Evolutionary conservation across 1,284 basidiomycete genomes (phyloP), one percentile per base, ranked within the genome.

Genomic region (Pyrrhoderma noxium): DNA sequence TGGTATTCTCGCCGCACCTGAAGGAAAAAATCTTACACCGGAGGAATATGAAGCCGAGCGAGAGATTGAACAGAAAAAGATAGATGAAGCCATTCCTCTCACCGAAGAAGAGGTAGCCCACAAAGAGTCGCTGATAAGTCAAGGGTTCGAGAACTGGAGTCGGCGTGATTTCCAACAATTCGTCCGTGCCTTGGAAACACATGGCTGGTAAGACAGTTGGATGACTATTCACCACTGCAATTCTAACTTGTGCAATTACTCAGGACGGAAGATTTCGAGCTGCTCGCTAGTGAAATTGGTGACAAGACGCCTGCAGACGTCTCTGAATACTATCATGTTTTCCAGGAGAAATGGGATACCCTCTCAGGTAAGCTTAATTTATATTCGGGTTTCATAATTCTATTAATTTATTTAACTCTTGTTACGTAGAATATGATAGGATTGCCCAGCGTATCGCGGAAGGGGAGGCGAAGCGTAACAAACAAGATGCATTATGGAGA

Each of bases 151-250:
- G 31, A 83, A 87, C 59, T 96, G 94, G 94, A 91, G 85, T 63
- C 77, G 90, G 57, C 80, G 92, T 41, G 93, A 98, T 64, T 98
- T 93, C 75, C 93, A 95, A 62, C 86, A 88, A 59, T 92, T 98
- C 62, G 78, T 97, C 45, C 77, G 81, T 48, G 92, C 84, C 0
- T 71, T 93, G 42, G 95, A 97, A 65, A 80, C 79, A 7, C 84
- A 93, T 64, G 95, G 94, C 50, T 90, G 92, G 86, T 87, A 51
- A 38, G 78, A 64, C 4, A 22, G 47, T 38, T 49, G 9, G 8
- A 19, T 42, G 35, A 27, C 4, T 43, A 40, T 19, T 16, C 25
- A 3, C 35, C 45, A 31, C 51, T 1, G 40, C 21, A 22, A 16
- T 27, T 19, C 16, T 4, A 40, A 8, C n/a, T 5, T 40, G 34